phyloP scores from a whole-genome alignment of 257 asterid genomes.

The Marsdenia floribunda region DNA sequence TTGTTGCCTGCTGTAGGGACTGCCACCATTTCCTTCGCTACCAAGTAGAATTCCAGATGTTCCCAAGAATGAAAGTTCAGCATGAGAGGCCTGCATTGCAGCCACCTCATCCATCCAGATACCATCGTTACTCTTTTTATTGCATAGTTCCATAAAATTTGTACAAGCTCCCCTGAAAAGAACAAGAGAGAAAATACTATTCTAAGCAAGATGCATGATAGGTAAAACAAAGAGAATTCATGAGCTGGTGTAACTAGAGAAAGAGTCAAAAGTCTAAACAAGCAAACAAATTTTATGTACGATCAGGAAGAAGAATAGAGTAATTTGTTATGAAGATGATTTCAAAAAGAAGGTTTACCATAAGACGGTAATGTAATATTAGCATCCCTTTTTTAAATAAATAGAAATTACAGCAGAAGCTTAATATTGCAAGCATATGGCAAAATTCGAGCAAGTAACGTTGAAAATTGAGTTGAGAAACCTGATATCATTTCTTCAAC shows the following conservation, averaged over 20 bases:
- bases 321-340: neutral
- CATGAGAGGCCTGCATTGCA: constrained; percentile 56
- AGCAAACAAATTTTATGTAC: neutral
- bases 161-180: constrained; percentile 58
- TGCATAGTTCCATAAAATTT: constrained; percentile 61
- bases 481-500: neutral
- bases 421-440: neutral
- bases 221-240: neutral
- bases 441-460: neutral
- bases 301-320: neutral
- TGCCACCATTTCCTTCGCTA: constrained; percentile 40
- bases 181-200: constrained; percentile 10
- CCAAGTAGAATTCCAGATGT: constrained; percentile 42
- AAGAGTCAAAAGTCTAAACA: neutral
- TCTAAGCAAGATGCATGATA: neutral
- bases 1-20: constrained; percentile 14
- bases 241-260: neutral
- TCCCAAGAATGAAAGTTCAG: constrained; percentile 46
- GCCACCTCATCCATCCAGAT: constrained; percentile 89
- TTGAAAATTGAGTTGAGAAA: neutral
- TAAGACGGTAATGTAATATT: neutral
- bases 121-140: constrained; percentile 58
- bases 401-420: neutral
- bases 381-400: neutral
- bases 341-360: neutral